Evolutionary conservation across 768 basidiomycete genomes (phyloP), one percentile per base, ranked within the genome.

Genomic region (Coprinopsis marcescibilis): DNA sequence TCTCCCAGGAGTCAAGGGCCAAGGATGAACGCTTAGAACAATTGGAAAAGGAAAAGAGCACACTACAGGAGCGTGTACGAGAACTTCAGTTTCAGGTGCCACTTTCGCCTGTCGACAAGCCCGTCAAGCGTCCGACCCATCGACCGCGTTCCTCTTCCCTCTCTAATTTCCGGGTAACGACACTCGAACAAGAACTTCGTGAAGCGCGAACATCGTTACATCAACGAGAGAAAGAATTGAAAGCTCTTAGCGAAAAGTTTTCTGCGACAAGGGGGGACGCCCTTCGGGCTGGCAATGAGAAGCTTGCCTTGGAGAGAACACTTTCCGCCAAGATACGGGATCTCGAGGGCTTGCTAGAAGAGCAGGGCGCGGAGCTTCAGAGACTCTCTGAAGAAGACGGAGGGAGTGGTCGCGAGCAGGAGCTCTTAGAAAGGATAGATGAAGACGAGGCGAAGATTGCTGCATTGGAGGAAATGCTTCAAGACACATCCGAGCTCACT

Each of bases 371-470:
- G 32, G 86, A 88, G 51, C 52, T 87, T 8, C 62, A 61, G 15
- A 71, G 66, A 34, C 45, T 78, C 35, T 67, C 58, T 55, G 67
- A 60, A 25, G 66, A 71, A 25, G 60, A 63, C 19, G 76, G 66
- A 2, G 62, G 70, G 21, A 67, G 62, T 17, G 66, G 67, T 49
- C 67, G 85, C 42, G 86, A 88, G 58, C 72, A 74, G 20, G 79
- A 79, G 45, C 56, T 88, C 23, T 50, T 82, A 58, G 70, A 73
- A 60, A 70, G 86, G 52, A 78, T 89, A 23, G 84, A 88, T 35
- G 83, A 85, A 55, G 84, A 88, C 51, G 81, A 81, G 39, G 78
- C 76, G 4, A 83, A 79, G 61, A 80, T 86, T 27, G 62, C 65
- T 2, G 72, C 77, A 2, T 57, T 87, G 46, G 80, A 85, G 57